phyloP scores from a whole-genome alignment of 2,329 filamentous ascomycete species.

The Tolypocladium pustulatum region DNA sequence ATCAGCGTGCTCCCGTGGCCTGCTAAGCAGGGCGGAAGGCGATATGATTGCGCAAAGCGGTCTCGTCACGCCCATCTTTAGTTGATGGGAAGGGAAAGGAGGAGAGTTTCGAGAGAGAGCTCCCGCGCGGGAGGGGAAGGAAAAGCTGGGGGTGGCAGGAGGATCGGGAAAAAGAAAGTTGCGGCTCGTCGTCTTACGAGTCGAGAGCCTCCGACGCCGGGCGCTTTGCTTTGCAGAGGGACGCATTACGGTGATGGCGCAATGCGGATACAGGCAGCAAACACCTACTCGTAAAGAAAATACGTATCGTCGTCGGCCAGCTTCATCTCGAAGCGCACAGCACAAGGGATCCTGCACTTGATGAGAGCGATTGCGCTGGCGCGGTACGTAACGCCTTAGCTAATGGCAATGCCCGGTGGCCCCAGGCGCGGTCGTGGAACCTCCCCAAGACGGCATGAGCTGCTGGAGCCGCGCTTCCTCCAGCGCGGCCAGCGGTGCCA shows the following conservation, averaged over 20 bases:
- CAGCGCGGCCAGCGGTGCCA: background rate
- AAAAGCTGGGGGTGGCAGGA: conserved; percentile 2
- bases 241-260: too few relatives aligned
- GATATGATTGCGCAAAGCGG: conserved; percentile 46
- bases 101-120: conserved; percentile 6
- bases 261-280: too few relatives aligned
- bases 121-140: background rate
- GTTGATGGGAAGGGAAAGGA: conserved; percentile 46
- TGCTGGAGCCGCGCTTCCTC: background rate
- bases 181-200: background rate
- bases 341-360: too few relatives aligned
- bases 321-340: too few relatives aligned
- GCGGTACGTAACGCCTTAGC: conserved; percentile 2
- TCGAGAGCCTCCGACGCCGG: too few relatives aligned
- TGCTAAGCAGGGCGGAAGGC: conserved; percentile 32
- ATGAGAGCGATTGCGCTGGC: too few relatives aligned
- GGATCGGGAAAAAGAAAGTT: background rate
- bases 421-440: background rate
- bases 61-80: conserved; percentile 72
- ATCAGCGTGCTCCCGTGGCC: conserved; percentile 47
- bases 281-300: too few relatives aligned
- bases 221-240: too few relatives aligned
- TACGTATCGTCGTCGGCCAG: too few relatives aligned
- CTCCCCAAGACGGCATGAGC: background rate
- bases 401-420: conserved; percentile 1